phyloP scores from a whole-genome alignment of 2,329 filamentous ascomycete genomes.

The Fusarium torreyae region DNA sequence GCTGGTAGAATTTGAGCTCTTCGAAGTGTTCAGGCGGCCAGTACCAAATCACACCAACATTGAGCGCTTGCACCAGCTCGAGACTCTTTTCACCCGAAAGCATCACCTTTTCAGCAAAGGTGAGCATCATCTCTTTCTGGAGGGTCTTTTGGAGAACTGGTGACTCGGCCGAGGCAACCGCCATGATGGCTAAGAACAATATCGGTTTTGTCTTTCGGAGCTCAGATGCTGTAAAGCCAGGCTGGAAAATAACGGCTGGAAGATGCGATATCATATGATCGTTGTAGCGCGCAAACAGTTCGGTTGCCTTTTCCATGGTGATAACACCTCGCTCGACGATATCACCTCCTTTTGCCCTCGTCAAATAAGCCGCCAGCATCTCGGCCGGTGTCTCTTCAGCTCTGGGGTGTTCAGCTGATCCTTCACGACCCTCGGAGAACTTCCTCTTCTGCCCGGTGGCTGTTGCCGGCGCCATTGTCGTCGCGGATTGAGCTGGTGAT shows the following conservation, averaged over 20 bases:
- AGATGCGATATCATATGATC: constrained; percentile 73
- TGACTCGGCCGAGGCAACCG: constrained; percentile 73
- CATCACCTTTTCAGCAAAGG: constrained; percentile 81
- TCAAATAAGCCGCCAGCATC: constrained; percentile 42
- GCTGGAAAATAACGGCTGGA: constrained; percentile 73
- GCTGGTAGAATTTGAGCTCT: constrained; percentile 90
- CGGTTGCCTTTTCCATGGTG: constrained; percentile 67
- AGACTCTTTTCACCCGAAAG: constrained; percentile 84
- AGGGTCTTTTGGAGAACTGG: constrained; percentile 72
- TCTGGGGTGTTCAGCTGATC: constrained; percentile 27
- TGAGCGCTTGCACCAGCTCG: constrained; percentile 85
- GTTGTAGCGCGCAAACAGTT: constrained; percentile 72
- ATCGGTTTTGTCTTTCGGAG: constrained; percentile 73
- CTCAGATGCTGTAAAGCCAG: constrained; percentile 67
- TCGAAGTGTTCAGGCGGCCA: constrained; percentile 86
- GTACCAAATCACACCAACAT: constrained; percentile 87
- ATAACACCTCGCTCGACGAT: constrained; percentile 73
- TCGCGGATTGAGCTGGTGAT: constrained; percentile 19
- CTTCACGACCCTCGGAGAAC: constrained; percentile 45
- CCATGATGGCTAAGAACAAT: constrained; percentile 80
- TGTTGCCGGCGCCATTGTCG: constrained; percentile 23
- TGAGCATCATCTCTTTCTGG: constrained; percentile 78
- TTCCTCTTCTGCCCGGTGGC: constrained; percentile 54
- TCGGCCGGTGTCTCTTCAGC: constrained; percentile 36
- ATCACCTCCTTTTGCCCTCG: constrained; percentile 58